Evolutionary conservation across 169 alveolate genomes (phyloP).

Genomic region (Eimeria falciformis): DNA sequence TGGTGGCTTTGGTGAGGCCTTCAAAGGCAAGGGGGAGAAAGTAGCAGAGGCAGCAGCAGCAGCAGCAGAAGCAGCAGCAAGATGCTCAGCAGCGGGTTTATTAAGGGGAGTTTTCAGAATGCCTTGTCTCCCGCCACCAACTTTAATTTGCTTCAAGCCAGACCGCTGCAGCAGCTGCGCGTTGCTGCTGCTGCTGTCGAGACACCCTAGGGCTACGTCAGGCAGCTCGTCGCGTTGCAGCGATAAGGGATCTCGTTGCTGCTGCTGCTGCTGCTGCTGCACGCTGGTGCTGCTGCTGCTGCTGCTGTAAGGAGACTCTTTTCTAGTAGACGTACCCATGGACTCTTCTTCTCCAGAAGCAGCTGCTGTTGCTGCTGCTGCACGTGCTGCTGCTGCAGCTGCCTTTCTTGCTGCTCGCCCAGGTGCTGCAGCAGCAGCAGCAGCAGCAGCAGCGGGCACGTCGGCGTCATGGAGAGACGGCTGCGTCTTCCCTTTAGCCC

Average conservation of each 20-base stretch:
- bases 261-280: conserved; percentile 9
- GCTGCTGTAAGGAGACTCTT: background rate
- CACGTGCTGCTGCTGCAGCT: background rate
- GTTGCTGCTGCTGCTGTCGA: conserved; percentile 25
- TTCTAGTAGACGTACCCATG: background rate
- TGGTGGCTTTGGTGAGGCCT: background rate
- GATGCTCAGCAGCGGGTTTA: background rate
- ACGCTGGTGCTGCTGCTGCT: conserved; percentile 18
- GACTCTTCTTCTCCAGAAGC: too few relatives aligned
- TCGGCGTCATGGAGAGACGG: background rate
- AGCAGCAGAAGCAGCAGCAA: background rate
- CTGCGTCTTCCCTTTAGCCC: background rate
- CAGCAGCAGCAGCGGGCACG: conserved; percentile 2
- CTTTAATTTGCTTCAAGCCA: conserved; percentile 27
- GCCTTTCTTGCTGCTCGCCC: background rate
- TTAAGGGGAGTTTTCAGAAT: background rate
- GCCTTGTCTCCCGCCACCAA: conserved; percentile 5
- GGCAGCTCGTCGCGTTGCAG: conserved; percentile 62
- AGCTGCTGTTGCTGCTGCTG: conserved; percentile 22
- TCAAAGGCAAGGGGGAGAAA: background rate
- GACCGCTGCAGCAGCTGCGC: conserved; percentile 19
- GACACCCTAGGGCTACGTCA: conserved; percentile 12
- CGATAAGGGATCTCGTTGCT: background rate
- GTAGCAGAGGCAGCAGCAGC: conserved; percentile 20
- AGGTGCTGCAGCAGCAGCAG: background rate